Conservation (phyloP, 148 eudicot species). For the Persicaria maculosa region DNA sequence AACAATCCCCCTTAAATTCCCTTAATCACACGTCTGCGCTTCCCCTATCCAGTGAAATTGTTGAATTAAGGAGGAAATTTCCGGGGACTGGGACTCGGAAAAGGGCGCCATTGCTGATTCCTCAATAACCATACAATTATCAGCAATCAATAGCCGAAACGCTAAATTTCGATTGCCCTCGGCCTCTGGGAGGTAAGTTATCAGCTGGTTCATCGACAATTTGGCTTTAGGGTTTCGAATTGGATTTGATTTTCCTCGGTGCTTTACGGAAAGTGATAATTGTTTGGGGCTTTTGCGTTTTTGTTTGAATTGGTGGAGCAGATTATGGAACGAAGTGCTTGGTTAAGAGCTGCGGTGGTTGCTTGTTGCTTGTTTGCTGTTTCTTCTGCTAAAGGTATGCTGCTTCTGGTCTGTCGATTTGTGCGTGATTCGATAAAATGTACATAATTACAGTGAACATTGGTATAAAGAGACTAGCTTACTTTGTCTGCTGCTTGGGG, state of each 20-base stretch:
- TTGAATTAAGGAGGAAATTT: conserved; percentile 3
- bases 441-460: no score
- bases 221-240: not conserved
- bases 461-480: no score
- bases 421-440: not conserved
- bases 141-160: not conserved
- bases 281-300: not conserved
- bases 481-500: no score
- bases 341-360: conserved; percentile 27
- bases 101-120: conserved; percentile 1
- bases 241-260: not conserved
- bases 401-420: not conserved
- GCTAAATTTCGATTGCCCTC: not conserved
- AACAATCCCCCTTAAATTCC: not conserved
- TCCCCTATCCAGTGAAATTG: not conserved
- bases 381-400: conserved; percentile 41
- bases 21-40: not conserved
- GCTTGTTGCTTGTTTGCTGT: conserved; percentile 26
- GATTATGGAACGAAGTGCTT: conserved; percentile 35
- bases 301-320: conserved; percentile 11
- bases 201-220: not conserved
- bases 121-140: not conserved
- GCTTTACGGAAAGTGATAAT: not conserved
- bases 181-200: not conserved
- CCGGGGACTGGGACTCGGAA: conserved; percentile 2